Base-by-base conservation (phyloP, 345 rosid species). In the Eutrema heterophyllum region DNA sequence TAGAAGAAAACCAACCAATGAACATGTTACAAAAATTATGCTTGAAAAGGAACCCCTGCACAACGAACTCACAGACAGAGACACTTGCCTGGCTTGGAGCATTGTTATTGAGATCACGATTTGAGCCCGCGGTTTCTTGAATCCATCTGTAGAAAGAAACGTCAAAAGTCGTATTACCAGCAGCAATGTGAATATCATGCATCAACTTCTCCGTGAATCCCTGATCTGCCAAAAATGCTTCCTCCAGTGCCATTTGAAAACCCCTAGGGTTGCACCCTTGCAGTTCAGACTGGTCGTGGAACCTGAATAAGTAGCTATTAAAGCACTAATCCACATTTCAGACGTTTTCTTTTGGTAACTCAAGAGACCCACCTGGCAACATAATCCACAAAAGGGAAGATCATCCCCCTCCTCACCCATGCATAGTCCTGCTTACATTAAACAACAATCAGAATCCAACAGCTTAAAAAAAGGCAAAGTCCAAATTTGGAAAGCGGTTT, bases 211-310 rank as follows among this genome's bases (percentile, higher is more conserved):
- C 97, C 5, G 81, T 86, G 75, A 88, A 92, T 21, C 99, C 99
- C 71, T 87, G 90, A 81, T 95, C 99, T 68, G 97, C 97, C 70
- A 95, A 72, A 80, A 85, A 84, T 27, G 99, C 97, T 82, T 95
- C 99, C 76, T 95, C 97, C 61, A 89, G 32, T 53, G 99, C 97
- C 86, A 83, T 70, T 82, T 83, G 89, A 82, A 94, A 94, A 32
- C 65, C 68, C 12, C 74, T 62, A 63, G 85, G 84, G 66, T 79
- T 83, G 87, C 82, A 82, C 11, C 70, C 86, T 68, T 73, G 66
- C 79, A 89, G 64, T 69, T 91, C 96, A 66, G 85, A 57, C 81
- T 91, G 99, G 52, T 91, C 88, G 73, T 80, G 96, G 79, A 91
- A 94, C 86, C 99, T 94, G 69, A 53, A 82, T 56, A 56, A 58